Conservation (phyloP, 352 stramenopile genomes). For the Aphanomyces invadans region DNA sequence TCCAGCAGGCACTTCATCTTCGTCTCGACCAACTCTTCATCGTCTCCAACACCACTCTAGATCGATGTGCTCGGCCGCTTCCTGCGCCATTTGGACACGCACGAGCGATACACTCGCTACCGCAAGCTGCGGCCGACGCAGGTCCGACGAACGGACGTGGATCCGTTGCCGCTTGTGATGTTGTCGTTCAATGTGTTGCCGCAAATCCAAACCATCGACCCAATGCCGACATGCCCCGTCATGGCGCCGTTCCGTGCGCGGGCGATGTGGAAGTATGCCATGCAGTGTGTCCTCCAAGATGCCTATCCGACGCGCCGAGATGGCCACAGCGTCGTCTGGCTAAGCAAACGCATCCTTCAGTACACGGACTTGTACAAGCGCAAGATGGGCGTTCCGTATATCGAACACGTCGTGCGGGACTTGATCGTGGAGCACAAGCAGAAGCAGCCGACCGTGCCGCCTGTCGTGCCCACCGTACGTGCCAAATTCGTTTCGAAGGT, state of each 20-base stretch:
- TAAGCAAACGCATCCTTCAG: constrained; percentile 11
- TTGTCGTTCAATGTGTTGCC: constrained; percentile 3
- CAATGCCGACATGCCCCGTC: background rate
- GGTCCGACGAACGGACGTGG: background rate
- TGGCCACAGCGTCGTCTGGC: background rate
- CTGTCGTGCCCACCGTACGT: background rate
- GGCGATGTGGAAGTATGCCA: constrained; percentile 61
- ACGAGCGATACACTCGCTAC: constrained; percentile 4
- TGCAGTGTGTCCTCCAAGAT: constrained; percentile 38
- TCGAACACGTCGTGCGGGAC: background rate
- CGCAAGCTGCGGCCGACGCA: background rate
- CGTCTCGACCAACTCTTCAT: too few relatives aligned
- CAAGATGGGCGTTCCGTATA: constrained; percentile 20
- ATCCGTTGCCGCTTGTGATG: background rate
- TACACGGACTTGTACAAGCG: constrained; percentile 60
- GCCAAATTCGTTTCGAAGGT: background rate
- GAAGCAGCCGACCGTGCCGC: background rate
- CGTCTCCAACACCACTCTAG: background rate
- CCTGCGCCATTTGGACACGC: background rate
- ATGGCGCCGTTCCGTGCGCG: constrained; percentile 19
- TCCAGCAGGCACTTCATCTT: background rate
- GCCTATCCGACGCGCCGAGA: background rate
- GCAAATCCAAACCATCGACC: background rate
- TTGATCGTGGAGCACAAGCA: background rate
- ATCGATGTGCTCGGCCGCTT: background rate